Percentiles rank a stretch among this genome's conserved stretches.
Evolutionary conservation across 129 eudicot species (phyloP).

Genomic region (Flaveria ramosissima): DNA sequence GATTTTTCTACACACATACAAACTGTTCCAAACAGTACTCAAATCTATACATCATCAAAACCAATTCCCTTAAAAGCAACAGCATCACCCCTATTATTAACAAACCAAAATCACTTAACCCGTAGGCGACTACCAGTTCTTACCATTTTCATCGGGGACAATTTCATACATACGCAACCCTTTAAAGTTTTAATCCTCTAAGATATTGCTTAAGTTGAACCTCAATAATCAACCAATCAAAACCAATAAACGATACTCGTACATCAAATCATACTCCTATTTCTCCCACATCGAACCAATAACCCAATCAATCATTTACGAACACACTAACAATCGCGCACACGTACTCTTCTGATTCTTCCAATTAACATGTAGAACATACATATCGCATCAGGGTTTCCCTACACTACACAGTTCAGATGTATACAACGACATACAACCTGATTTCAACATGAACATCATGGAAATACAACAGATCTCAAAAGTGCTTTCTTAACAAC

Average conservation of each 20-base stretch:
- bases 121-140: too few relatives aligned
- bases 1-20: neutral
- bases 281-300: neutral
- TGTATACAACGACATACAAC: neutral
- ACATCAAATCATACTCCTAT: neutral
- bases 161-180: neutral
- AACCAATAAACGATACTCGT: neutral
- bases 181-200: neutral
- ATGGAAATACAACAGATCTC: conserved; percentile 30
- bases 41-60: neutral
- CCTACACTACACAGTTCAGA: conserved; percentile 21
- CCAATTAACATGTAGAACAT: conserved; percentile 17
- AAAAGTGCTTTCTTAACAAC: conserved; percentile 51
- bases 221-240: neutral
- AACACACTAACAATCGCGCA: neutral
- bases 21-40: neutral
- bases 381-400: conserved; percentile 1
- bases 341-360: neutral
- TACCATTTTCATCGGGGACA: too few relatives aligned
- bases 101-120: neutral
- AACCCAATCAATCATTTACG: neutral
- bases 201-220: neutral
- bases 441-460: conserved; percentile 1
- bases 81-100: neutral
- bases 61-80: neutral